Evolutionary conservation across 2,329 filamentous ascomycete species (phyloP), one percentile per base, ranked within the genome.

Genomic region (Aspergillus melleus): DNA sequence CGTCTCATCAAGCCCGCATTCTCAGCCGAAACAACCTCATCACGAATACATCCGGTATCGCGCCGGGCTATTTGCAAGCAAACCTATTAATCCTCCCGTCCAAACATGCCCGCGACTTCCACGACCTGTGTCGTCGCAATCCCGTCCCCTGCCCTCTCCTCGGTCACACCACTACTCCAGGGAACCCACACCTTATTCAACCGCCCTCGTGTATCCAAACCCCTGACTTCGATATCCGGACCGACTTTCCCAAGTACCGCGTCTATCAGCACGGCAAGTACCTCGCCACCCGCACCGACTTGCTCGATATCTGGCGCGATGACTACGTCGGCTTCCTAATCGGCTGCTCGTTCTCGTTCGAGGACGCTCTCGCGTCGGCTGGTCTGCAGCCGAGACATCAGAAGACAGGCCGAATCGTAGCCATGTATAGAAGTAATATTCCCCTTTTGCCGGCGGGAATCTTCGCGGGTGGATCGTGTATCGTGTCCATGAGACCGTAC

Each of bases 401-500:
- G 4, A 59, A 72, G 2, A 75, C 80, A 19, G 70, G 72, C 44
- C 77, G 82, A 30, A 85, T 84, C 60, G 84, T 88, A 2, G 76
- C 85, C 12, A 89, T 89, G 84, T 90, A 88, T 66, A 76, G 81
- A 16, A 87, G 86, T 0, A 81, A 68, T 4, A 74, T 87, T 2
- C 82, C 83, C 0, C 75, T 89, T 0, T 80, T 79, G 39, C 82
- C 86, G 0, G 80, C 86, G 0, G 86, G 86, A 0, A 79, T 85
- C 10, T 89, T 90, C 68, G 80, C 76, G 0, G 76, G 75, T 0
- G 76, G 76, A 0, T 84, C 80, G 0, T 85, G 81, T 60, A 84
- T 89, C 3, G 86, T 89, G 0, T 88, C 84, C 0, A 89, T 89
- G 87, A 76, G 87, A 46, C 80, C 84, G 2, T 89, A 88, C 69